These are phyloP conservation scores for Coleophoma crateriformis DNA, from an alignment of 2,329 filamentous ascomycete species.

Conservation along the genomic window DNA sequence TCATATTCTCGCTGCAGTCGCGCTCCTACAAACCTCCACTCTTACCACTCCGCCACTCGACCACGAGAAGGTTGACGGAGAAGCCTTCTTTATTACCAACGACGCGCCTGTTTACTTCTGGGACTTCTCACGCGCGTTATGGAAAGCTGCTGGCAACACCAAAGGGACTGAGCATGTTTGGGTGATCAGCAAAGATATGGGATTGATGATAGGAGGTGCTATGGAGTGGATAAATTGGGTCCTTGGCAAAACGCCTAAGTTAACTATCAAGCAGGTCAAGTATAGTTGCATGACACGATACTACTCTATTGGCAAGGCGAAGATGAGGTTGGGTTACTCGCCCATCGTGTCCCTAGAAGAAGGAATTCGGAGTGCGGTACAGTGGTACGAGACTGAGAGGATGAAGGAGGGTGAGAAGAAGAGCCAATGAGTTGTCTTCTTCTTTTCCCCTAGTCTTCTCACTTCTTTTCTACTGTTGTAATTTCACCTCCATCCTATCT, in stretches of 20 bases:
- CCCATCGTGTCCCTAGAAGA: slow-evolving; percentile 64
- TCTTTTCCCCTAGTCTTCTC: too few species aligned
- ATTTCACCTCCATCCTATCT: too few species aligned
- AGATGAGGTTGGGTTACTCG: slow-evolving; percentile 61
- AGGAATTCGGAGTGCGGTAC: slow-evolving; percentile 38
- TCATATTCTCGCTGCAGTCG: slow-evolving; percentile 70
- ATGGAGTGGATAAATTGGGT: slow-evolving; percentile 47
- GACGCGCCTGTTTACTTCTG: slow-evolving; percentile 86
- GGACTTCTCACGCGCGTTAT: slow-evolving; percentile 78
- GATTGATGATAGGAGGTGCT: slow-evolving; percentile 43
- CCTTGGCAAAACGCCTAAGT: slow-evolving; percentile 47
- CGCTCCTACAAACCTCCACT: slow-evolving; percentile 32
- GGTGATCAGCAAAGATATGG: slow-evolving; percentile 45
- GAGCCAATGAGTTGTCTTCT: slow-evolving; percentile 10
- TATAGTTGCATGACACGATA: slow-evolving; percentile 73
- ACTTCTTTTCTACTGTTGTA: too few species aligned
- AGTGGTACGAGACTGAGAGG: slow-evolving; percentile 17
- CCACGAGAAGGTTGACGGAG: slow-evolving; percentile 72
- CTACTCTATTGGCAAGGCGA: slow-evolving; percentile 73
- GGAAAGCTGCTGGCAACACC: slow-evolving; percentile 53
- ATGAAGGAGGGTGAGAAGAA: slow-evolving; percentile 21
- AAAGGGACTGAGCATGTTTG: slow-evolving; percentile 49
- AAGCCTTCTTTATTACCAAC: slow-evolving; percentile 89
- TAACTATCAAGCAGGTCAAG: slow-evolving; percentile 38
- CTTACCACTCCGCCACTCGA: slow-evolving; percentile 54